A percentile compares a stretch with the other conserved stretches of the same genome.
Evolutionary conservation across 257 asterid genomes (phyloP).

Genomic region (Ajuga chamaepitys): DNA sequence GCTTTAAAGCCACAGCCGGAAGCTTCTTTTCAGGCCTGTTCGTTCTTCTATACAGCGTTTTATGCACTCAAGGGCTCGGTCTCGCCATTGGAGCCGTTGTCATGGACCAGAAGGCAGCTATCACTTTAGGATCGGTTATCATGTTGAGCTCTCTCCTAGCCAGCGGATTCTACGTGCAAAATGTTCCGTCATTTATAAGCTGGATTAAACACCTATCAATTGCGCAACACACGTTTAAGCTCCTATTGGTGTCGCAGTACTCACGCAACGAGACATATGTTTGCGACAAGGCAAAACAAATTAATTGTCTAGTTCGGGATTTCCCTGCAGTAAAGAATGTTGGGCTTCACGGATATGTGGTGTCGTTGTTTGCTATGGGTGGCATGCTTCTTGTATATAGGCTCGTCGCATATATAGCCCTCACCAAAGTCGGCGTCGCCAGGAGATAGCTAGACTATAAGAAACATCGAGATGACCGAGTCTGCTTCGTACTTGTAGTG

Average conservation of each 20-base stretch:
- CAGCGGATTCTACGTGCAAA: constrained; percentile 59
- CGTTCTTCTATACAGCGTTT: constrained; percentile 38
- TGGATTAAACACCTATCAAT: constrained; percentile 72
- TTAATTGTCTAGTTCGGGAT: constrained; percentile 48
- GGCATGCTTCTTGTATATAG: constrained; percentile 63
- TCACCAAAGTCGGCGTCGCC: constrained; percentile 74
- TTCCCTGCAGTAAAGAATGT: constrained; percentile 43
- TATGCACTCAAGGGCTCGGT: constrained; percentile 67
- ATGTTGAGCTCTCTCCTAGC: constrained; percentile 52
- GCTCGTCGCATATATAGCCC: constrained; percentile 63
- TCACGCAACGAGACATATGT: constrained; percentile 34
- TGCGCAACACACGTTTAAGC: constrained; percentile 50
- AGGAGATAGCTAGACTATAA: too few species aligned
- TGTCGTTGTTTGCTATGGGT: constrained; percentile 34
- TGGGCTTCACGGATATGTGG: constrained; percentile 41
- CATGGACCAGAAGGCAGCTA: constrained; percentile 58
- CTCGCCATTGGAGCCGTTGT: constrained; percentile 69
- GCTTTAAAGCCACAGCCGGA: constrained; percentile 32
- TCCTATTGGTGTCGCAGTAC: constrained; percentile 50
- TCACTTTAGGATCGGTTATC: constrained; percentile 49
- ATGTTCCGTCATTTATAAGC: constrained; percentile 46
- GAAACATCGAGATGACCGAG: too few species aligned
- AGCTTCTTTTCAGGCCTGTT: constrained; percentile 43
- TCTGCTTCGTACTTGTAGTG: too few species aligned
- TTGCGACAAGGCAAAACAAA: constrained; percentile 17